phyloP scores from a whole-genome alignment of 2,329 filamentous ascomycete genomes.

The Fusarium liriodendri region DNA sequence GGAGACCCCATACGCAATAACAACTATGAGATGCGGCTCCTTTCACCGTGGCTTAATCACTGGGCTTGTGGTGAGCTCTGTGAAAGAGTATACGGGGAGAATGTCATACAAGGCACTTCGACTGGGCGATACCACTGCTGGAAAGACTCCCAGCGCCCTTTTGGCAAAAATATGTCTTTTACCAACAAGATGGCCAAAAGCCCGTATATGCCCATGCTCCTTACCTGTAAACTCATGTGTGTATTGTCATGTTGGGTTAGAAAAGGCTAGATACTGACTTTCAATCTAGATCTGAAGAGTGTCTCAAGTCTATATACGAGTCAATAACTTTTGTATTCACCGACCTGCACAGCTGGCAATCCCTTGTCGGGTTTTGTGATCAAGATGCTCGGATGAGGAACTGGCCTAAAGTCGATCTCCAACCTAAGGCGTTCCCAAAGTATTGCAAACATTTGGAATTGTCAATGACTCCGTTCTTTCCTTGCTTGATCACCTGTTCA shows the following conservation, averaged over 20 bases:
- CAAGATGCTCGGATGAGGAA: neutral
- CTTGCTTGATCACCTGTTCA: neutral
- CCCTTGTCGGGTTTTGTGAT: neutral
- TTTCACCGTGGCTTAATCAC: constrained; percentile 7
- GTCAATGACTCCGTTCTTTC: neutral
- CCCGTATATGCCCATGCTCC: neutral
- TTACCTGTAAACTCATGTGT: neutral
- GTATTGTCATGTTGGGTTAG: neutral
- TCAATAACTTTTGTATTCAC: neutral
- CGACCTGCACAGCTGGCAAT: neutral
- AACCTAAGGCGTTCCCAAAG: neutral
- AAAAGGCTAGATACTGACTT: neutral
- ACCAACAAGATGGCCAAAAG: neutral
- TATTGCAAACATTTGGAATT: neutral
- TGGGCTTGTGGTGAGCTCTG: neutral
- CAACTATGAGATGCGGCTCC: neutral
- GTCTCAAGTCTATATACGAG: constrained; percentile 8
- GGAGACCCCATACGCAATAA: neutral
- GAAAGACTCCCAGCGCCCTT: neutral
- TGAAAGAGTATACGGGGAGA: neutral
- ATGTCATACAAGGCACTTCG: neutral
- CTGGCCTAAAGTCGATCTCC: neutral
- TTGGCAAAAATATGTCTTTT: neutral
- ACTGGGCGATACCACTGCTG: neutral
- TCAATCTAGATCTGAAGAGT: neutral